phyloP scores from a whole-genome alignment of 176 grass and related monocot genomes.

The Musa acuminata region DNA sequence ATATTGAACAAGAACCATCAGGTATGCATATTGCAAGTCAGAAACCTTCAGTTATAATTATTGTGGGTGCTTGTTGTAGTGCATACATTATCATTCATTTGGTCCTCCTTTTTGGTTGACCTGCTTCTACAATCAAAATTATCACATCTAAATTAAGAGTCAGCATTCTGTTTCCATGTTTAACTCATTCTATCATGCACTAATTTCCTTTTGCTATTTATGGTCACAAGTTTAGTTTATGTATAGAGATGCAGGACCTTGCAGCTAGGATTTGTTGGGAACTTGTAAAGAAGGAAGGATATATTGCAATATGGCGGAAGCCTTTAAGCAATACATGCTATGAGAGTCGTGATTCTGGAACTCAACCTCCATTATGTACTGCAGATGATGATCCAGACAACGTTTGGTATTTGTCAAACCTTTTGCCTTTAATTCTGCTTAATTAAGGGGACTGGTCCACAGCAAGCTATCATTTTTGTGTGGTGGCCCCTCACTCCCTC shows the following conservation, averaged over 20 bases:
- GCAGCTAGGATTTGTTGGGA: constrained; percentile 47
- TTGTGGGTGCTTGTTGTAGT: too few relatives aligned
- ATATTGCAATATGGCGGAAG: constrained; percentile 50
- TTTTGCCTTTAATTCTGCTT: not conserved
- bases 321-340: constrained; percentile 41
- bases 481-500: not conserved
- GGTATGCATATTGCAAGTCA: too few relatives aligned
- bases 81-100: too few relatives aligned
- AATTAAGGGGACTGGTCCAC: not conserved
- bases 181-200: constrained; percentile 1
- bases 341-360: constrained; percentile 7
- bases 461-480: not conserved
- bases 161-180: too few relatives aligned
- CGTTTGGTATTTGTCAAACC: constrained; percentile 31
- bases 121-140: too few relatives aligned
- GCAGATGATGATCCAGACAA: constrained; percentile 27
- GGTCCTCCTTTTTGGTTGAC: too few relatives aligned
- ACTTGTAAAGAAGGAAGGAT: constrained; percentile 45
- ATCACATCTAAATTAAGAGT: too few relatives aligned
- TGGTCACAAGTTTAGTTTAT: constrained; percentile 13
- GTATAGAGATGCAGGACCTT: constrained; percentile 82
- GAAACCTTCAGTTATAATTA: too few relatives aligned
- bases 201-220: constrained; percentile 13
- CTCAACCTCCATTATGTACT: constrained; percentile 28
- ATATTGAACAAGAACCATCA: too few relatives aligned